These are phyloP conservation scores for Stephania japonica DNA, from an alignment of 164 flowering plant species.

Conservation along the genomic window DNA sequence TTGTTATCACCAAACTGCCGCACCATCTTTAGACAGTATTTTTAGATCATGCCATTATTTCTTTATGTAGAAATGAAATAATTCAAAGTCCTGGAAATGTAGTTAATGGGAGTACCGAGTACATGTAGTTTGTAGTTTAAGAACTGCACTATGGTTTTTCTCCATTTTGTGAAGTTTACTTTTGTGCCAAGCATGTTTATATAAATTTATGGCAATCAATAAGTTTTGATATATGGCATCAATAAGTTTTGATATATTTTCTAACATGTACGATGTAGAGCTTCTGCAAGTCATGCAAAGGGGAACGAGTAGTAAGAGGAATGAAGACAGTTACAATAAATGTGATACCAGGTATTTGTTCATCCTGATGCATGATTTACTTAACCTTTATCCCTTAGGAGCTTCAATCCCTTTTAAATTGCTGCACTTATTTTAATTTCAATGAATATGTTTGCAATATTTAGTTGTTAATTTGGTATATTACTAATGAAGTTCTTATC, in stretches of 20 bases:
- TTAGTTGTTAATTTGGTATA: background rate
- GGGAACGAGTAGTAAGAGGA: conserved; percentile 59
- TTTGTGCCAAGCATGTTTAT: background rate
- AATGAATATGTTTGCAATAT: background rate
- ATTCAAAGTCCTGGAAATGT: background rate
- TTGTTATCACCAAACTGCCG: background rate
- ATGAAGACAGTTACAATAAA: conserved; percentile 65
- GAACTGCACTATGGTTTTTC: background rate
- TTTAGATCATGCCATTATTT: background rate
- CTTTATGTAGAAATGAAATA: background rate
- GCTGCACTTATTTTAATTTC: background rate
- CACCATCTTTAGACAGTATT: background rate
- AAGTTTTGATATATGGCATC: background rate
- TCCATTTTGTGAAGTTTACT: background rate
- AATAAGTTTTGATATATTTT: background rate
- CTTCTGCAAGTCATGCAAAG: conserved; percentile 77
- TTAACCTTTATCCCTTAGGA: background rate
- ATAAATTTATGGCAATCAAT: background rate
- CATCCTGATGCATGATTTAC: background rate
- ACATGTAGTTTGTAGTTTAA: background rate
- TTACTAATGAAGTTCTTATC: background rate
- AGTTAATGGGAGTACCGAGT: background rate
- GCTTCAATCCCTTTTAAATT: background rate
- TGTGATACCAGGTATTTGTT: conserved; percentile 55
- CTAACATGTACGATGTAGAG: conserved; percentile 26